Percentiles rank a stretch among this genome's conserved stretches.
phyloP scores from a whole-genome alignment of 164 flowering plant genomes.

The Sextonia rubra region DNA sequence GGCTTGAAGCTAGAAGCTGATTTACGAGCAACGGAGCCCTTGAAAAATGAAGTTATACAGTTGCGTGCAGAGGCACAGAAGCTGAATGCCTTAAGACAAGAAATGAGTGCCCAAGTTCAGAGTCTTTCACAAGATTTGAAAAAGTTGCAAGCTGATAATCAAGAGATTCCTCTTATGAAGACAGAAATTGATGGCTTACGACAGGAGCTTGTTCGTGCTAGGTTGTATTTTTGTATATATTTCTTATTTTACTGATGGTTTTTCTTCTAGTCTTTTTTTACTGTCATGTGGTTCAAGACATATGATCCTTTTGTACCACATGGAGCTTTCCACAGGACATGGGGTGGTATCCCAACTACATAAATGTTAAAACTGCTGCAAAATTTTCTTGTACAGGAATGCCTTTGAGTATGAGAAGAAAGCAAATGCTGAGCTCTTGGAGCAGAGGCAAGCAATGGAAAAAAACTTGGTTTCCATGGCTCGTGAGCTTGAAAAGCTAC shows the following conservation, averaged over 20 bases:
- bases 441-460: slow-evolving; percentile 61
- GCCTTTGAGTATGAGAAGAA: slow-evolving; percentile 63
- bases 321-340: neutral
- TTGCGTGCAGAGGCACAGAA: slow-evolving; percentile 51
- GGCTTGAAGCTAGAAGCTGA: slow-evolving; percentile 64
- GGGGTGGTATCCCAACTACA: neutral
- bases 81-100: slow-evolving; percentile 39
- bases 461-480: slow-evolving; percentile 63
- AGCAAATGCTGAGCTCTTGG: slow-evolving; percentile 49
- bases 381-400: slow-evolving; percentile 34
- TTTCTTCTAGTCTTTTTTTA: neutral
- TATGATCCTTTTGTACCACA: neutral
- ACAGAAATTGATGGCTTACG: slow-evolving; percentile 45
- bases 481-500: slow-evolving; percentile 62
- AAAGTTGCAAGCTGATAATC: slow-evolving; percentile 45
- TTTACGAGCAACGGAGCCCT: slow-evolving; percentile 50
- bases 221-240: slow-evolving; percentile 31
- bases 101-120: slow-evolving; percentile 49
- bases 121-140: slow-evolving; percentile 38
- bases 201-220: slow-evolving; percentile 53
- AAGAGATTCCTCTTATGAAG: slow-evolving; percentile 44
- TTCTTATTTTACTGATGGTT: neutral
- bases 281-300: too few relatives aligned
- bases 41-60: slow-evolving; percentile 45
- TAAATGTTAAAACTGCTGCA: neutral